Base-by-base conservation (phyloP, 2,329 filamentous ascomycete genomes). In the Ustulina deusta region DNA sequence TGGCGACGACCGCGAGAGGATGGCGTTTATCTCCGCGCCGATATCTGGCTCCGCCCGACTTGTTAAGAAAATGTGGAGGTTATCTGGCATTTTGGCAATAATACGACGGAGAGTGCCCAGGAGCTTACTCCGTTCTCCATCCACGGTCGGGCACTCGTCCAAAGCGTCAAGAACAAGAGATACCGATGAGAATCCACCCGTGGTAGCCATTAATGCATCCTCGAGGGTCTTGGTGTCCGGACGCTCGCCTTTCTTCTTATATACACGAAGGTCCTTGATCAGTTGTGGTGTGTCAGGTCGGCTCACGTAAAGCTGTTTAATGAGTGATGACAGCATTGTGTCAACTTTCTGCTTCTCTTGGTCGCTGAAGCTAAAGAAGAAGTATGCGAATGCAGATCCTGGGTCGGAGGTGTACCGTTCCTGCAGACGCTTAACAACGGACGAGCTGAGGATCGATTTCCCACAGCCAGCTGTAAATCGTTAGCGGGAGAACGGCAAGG, bases 361-460 rank as follows among this genome's bases (percentile, higher is more conserved):
- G n/a, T 63, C 60, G 29, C 40, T 63, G 32, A 63, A 63, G 25
- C 60, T 63, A 5, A 63, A 63, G 22, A 63, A 63, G 60, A 63
- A 63, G 40, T 63, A 63, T 29, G 51, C 60, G 17, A 48, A 62
- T 36, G 60, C 29, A 29, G 22, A 34, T 63, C 15, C 40, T 3
- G 61, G 52, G 11, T 63, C 25, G n/a, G 20, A 40, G 32, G 1
- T 3, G 11, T 49, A 42, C 15, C 44, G 32, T 6, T 63, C 44
- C 34, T 11, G 17, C 6, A 58, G n/a, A 34, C 51, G 17, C 7
- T 51, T 22, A 1, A 63, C 15, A 34, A 63, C 61, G 13, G 61
- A 63, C 1, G 52, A 63, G 34, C 52, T 63, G 10, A 63, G 52
- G 17, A 63, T 51, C 32, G 61, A 57, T 42, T 63, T 63, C 17